A percentile compares a stretch with the other conserved stretches of the same genome.
phyloP scores from a whole-genome alignment of 2,329 filamentous ascomycete genomes.

The Exophiala bonariae region DNA sequence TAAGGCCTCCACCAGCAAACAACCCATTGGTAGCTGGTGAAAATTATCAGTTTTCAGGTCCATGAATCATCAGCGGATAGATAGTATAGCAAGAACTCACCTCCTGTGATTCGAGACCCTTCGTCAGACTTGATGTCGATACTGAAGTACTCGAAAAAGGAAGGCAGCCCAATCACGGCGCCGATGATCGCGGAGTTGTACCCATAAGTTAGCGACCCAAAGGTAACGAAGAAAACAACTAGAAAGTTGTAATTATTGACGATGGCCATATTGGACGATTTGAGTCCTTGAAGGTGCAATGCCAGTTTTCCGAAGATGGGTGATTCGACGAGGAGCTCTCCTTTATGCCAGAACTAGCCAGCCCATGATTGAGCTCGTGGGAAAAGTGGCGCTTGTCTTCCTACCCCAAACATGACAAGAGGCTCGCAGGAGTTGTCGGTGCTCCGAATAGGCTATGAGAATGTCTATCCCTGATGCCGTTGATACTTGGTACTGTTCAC shows the following conservation, averaged over 20 bases:
- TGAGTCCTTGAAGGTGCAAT: no score
- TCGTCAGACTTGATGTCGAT: conserved; percentile 30
- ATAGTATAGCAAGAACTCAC: conserved; percentile 40
- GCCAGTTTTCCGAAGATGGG: no score
- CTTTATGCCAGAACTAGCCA: no score
- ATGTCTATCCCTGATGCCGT: no score
- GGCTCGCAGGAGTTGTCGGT: no score
- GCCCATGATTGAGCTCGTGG: no score
- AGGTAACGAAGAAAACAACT: conserved; percentile 20
- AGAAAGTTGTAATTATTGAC: conserved; percentile 19
- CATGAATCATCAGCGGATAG: not conserved
- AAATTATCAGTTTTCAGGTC: conserved; percentile 4
- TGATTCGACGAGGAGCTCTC: no score
- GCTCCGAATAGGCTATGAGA: no score
- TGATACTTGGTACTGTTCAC: no score
- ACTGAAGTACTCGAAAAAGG: conserved; percentile 42
- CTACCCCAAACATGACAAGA: no score
- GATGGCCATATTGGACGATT: no score
- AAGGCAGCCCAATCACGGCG: conserved; percentile 21
- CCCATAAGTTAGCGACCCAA: conserved; percentile 24
- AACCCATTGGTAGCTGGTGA: conserved; percentile 20
- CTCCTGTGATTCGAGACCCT: conserved; percentile 16
- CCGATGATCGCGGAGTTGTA: conserved; percentile 25
- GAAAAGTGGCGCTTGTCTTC: no score
- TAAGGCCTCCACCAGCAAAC: conserved; percentile 18